These are phyloP conservation scores for Talaromyces liani DNA, from an alignment of 495 filamentous ascomycete species.

Conservation along the genomic window DNA sequence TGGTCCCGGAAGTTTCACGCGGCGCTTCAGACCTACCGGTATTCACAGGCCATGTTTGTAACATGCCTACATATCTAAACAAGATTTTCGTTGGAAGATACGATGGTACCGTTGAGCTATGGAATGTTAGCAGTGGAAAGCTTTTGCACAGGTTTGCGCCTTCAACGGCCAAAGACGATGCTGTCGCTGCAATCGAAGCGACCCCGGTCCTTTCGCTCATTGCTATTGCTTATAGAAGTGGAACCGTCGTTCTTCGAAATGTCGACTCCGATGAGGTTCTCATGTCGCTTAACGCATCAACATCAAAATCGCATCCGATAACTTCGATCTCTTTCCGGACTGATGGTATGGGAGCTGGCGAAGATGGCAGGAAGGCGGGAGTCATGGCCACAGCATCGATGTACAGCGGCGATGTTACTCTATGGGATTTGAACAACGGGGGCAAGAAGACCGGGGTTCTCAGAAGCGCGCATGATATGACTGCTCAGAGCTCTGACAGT, in stretches of 20 bases:
- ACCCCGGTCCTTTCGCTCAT: conserved; percentile 78
- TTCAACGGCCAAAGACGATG: conserved; percentile 53
- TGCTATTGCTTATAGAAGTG: conserved; percentile 76
- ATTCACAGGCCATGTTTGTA: conserved; percentile 65
- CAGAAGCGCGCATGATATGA: conserved; percentile 74
- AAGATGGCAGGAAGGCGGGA: conserved; percentile 71
- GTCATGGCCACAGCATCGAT: conserved; percentile 77
- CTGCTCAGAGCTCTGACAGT: conserved; percentile 44
- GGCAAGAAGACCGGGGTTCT: conserved; percentile 75
- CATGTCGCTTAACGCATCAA: conserved; percentile 55
- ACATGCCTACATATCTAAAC: conserved; percentile 90
- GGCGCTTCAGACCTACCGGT: conserved; percentile 41
- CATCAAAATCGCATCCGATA: conserved; percentile 45
- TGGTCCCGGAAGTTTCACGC: conserved; percentile 42
- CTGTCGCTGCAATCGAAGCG: conserved; percentile 76
- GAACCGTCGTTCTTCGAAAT: conserved; percentile 72
- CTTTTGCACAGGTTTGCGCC: conserved; percentile 79
- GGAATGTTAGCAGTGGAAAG: conserved; percentile 90
- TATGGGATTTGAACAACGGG: conserved; percentile 92
- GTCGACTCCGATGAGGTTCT: conserved; percentile 65
- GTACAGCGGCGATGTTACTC: conserved; percentile 73
- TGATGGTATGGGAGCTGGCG: conserved; percentile 83
- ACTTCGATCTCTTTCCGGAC: conserved; percentile 85
- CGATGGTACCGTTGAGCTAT: conserved; percentile 91
- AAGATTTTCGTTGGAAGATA: conserved; percentile 82